Evolutionary conservation across 2,329 filamentous ascomycete species (phyloP).

Genomic region (Fusarium sp.): DNA sequence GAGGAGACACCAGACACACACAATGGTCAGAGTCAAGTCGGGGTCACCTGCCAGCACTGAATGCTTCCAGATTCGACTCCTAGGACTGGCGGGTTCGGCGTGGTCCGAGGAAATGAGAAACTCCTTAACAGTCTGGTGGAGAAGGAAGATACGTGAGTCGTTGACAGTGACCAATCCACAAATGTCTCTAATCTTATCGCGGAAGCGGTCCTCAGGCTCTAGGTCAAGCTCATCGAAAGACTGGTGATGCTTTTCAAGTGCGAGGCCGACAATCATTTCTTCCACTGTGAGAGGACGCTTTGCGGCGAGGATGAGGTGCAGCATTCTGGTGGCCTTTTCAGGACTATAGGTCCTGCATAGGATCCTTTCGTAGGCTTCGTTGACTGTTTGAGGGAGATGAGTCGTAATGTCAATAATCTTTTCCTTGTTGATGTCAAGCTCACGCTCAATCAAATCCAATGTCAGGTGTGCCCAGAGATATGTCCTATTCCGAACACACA

Average conservation of each 20-base stretch:
- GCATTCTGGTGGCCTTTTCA: too few relatives aligned
- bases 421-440: neutral
- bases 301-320: too few relatives aligned
- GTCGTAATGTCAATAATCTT: neutral
- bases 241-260: neutral
- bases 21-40: fast-evolving
- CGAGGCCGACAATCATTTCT: neutral
- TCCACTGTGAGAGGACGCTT: neutral
- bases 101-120: neutral
- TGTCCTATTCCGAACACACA: neutral
- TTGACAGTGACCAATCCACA: neutral
- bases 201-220: neutral
- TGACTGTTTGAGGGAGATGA: neutral
- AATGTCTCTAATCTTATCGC: neutral
- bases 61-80: neutral
- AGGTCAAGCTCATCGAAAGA: neutral
- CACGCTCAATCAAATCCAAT: neutral
- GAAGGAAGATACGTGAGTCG: neutral
- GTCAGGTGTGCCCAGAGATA: neutral
- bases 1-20: neutral
- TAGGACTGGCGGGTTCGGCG: fast-evolving
- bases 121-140: neutral
- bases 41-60: neutral
- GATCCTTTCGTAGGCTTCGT: too few relatives aligned
- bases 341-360: too few relatives aligned